These are phyloP conservation scores for Nakazawaea laoshanensis DNA, from an alignment of 805 yeast genomes.

Conservation along the genomic window DNA sequence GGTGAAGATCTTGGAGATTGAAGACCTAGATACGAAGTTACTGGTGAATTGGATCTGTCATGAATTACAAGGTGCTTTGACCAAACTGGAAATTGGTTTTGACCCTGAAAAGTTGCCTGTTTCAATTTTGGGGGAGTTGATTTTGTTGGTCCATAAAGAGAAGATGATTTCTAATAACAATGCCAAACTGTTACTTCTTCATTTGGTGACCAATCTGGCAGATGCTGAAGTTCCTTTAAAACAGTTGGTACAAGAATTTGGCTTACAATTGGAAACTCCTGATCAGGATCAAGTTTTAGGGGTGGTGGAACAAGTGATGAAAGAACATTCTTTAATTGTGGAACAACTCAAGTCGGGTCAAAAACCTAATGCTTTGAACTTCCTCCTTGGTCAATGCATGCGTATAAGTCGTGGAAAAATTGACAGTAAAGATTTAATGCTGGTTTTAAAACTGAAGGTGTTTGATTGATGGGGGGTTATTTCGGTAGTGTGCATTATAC, in stretches of 20 bases:
- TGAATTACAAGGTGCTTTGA: constrained; percentile 64
- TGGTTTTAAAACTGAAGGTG: constrained; percentile 14
- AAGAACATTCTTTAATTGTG: constrained; percentile 44
- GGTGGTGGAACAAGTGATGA: constrained; percentile 26
- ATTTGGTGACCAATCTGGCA: constrained; percentile 43
- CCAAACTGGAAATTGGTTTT: constrained; percentile 36
- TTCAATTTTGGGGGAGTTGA: constrained; percentile 41
- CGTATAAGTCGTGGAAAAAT: constrained; percentile 61
- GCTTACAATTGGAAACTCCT: constrained; percentile 27
- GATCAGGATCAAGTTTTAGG: constrained; percentile 21
- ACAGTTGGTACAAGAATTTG: constrained; percentile 45
- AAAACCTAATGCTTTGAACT: constrained; percentile 58
- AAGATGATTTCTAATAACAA: constrained; percentile 51
- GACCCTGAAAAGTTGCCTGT: constrained; percentile 14
- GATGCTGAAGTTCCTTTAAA: constrained; percentile 26
- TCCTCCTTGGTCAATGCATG: constrained; percentile 81
- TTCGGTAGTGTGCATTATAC: background rate
- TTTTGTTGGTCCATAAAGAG: constrained; percentile 35
- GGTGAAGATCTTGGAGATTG: constrained; percentile 16
- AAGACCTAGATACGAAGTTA: constrained; percentile 23
- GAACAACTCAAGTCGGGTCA: constrained; percentile 48
- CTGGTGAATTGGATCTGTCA: constrained; percentile 79
- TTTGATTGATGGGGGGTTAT: background rate
- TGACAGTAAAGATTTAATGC: constrained; percentile 18
- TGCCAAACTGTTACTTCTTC: constrained; percentile 57